Evolutionary conservation across 208 protist genomes (phyloP), one percentile per base, ranked within the genome.

Genomic region (Sergeia podlipaevii): DNA sequence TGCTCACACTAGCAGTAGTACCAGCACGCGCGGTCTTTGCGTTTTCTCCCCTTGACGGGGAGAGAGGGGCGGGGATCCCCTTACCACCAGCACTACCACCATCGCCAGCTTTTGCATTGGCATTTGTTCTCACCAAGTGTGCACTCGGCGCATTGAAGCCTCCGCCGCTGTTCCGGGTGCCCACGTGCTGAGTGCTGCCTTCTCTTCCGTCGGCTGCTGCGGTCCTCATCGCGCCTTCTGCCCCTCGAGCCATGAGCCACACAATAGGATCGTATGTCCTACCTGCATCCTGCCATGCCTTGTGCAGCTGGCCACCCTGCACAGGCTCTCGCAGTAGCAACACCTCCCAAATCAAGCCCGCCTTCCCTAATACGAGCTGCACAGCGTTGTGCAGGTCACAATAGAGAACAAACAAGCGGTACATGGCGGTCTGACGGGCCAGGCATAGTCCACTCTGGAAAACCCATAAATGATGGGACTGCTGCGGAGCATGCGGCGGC

Each of bases 311-410:
- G 8, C 34, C 39, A 1, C 33, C 48, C 6, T 36, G 48, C n/a
- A 54, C 23, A 3, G 34, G 34, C 33, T 54, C 48, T 24, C 43
- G 34, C 18, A 36, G 32, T 13, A 38, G 24, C 11, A 60, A 30
- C 17, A 50, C 38, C 5, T 48, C 42, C 54, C 54, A 60, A 6
- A 60, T 8, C 38, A 18, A 44, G 42, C 43, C 54, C 4, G 42
- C 42, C 54, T 48, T 44, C 8, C 18, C 30, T 44, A 47, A 34
- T 18, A 38, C 42, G 6, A 48, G 38, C 42, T 46, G 42, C 38
- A 48, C 29, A 34, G 18, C 43, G n/a, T 29, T 47, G 55, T 57
- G 50, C 10, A 15, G 4, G 10, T 33, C 29, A 28, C 50, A 57
- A 39, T 46, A 57, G 15, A 33, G 50, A 17, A 33, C 50, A 20